Percentiles rank a stretch among this genome's conserved stretches.
Evolutionary conservation across 1,139 yeast species (phyloP).

Genomic region (Geotrichum histeridarum): DNA sequence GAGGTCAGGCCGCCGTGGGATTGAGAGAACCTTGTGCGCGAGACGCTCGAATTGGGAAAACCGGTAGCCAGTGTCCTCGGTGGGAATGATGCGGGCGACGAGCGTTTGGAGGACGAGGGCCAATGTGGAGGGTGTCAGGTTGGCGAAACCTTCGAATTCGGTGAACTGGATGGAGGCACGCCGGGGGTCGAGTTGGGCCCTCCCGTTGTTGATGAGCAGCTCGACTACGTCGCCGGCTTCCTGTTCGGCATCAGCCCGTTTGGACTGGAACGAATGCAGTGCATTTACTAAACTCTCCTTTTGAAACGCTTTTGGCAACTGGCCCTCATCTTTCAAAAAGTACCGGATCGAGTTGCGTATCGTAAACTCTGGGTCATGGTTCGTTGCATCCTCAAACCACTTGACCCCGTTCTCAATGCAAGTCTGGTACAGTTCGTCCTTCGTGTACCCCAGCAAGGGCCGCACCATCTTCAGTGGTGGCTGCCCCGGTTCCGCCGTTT

Average conservation of each 20-base stretch:
- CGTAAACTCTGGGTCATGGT: slow-evolving; percentile 51
- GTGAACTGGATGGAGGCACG: slow-evolving; percentile 2
- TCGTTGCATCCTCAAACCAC: slow-evolving; percentile 72
- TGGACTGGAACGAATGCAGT: slow-evolving; percentile 3
- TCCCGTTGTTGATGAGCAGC: neutral
- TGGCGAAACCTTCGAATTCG: slow-evolving; percentile 7
- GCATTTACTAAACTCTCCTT: slow-evolving; percentile 2
- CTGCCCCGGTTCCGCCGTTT: slow-evolving; percentile 25
- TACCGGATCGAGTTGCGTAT: slow-evolving; percentile 46
- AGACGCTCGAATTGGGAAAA: slow-evolving; percentile 5
- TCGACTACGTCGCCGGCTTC: slow-evolving; percentile 6
- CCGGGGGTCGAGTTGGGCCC: neutral
- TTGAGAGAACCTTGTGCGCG: slow-evolving; percentile 1
- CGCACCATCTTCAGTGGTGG: slow-evolving; percentile 36
- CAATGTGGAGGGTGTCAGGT: slow-evolving; percentile 3
- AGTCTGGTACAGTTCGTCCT: slow-evolving; percentile 45
- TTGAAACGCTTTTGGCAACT: slow-evolving; percentile 25
- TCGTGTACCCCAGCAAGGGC: slow-evolving; percentile 50
- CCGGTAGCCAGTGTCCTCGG: slow-evolving; percentile 7
- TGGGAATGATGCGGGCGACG: slow-evolving; percentile 8
- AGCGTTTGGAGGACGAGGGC: slow-evolving; percentile 9
- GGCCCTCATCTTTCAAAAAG: slow-evolving; percentile 20
- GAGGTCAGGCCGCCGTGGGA: neutral
- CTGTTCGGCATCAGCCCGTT: slow-evolving; percentile 3
- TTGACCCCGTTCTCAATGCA: slow-evolving; percentile 41